These are phyloP conservation scores for Plasmopara muralis DNA, from an alignment of 352 stramenopile species.

Conservation along the genomic window DNA sequence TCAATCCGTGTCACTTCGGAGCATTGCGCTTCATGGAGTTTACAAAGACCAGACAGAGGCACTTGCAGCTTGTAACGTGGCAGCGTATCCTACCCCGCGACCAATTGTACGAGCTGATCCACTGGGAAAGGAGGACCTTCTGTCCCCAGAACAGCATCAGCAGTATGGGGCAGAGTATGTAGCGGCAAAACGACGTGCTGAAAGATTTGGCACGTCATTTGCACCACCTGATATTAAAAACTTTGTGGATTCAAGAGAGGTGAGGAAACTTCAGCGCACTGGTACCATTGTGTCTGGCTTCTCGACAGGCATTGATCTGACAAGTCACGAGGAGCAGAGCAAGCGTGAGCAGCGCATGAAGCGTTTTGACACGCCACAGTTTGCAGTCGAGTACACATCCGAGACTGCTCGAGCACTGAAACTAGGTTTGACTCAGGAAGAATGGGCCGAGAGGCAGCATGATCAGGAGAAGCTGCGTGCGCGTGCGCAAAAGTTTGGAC, in stretches of 20 bases:
- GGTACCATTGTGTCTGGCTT: conserved; percentile 53
- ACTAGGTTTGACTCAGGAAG: conserved; percentile 64
- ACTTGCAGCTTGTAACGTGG: conserved; percentile 28
- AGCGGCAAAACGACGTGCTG: conserved; percentile 36
- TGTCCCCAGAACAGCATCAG: conserved; percentile 43
- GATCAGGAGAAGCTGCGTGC: conserved; percentile 57
- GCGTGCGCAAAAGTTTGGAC: conserved; percentile 68
- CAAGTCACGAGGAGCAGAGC: conserved; percentile 45
- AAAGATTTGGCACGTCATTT: conserved; percentile 65
- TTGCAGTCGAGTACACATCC: conserved; percentile 60
- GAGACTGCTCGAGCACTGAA: conserved; percentile 51
- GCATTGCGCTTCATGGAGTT: conserved; percentile 36
- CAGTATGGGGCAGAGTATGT: conserved; percentile 44
- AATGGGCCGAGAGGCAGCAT: conserved; percentile 52
- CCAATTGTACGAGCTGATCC: conserved; percentile 61
- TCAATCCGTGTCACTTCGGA: conserved; percentile 38
- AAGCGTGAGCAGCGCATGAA: conserved; percentile 76
- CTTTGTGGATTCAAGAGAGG: conserved; percentile 70
- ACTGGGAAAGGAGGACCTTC: conserved; percentile 43
- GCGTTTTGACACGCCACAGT: conserved; percentile 71
- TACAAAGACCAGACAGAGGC: conserved; percentile 22
- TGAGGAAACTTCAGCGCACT: conserved; percentile 68
- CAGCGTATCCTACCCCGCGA: conserved; percentile 32
- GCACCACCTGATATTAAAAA: conserved; percentile 60
- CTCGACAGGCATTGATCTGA: conserved; percentile 67